Percentiles rank a stretch among this genome's conserved stretches.
Conservation (phyloP, 306 rosid genomes). For the Astragalus glycyphyllos region DNA sequence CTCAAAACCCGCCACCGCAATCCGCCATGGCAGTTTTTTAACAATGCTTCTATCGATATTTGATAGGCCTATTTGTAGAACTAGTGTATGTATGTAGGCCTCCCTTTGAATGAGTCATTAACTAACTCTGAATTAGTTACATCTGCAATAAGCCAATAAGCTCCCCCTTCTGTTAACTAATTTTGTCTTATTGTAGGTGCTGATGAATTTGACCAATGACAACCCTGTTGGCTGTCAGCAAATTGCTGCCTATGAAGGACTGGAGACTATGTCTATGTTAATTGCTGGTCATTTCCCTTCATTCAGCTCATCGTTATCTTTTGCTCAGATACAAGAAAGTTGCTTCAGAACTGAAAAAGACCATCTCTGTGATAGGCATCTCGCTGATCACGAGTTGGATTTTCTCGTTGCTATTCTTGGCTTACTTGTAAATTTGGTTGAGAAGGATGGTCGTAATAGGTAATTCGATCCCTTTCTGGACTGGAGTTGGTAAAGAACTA, state of each 20-base stretch:
- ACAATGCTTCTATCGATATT: too few species aligned
- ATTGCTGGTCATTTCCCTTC: constrained; percentile 92
- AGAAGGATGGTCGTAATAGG: constrained; percentile 94
- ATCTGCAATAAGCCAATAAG: neutral
- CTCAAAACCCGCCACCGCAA: too few species aligned
- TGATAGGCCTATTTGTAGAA: constrained; percentile 13
- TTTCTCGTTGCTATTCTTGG: constrained; percentile 98
- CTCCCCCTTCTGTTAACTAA: neutral
- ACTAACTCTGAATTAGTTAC: constrained; percentile 1
- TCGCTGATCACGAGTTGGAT: constrained; percentile 86
- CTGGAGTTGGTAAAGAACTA: constrained; percentile 18
- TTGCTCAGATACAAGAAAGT: constrained; percentile 51
- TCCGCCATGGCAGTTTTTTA: too few species aligned
- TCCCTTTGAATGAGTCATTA: constrained; percentile 2
- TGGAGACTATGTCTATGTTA: constrained; percentile 86
- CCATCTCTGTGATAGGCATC: constrained; percentile 59
- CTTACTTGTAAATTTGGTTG: constrained; percentile 93
- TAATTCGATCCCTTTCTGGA: constrained; percentile 43
- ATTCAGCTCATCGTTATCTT: constrained; percentile 63
- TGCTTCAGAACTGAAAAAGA: constrained; percentile 47
- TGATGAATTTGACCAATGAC: constrained; percentile 97
- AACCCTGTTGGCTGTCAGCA: constrained; percentile 90
- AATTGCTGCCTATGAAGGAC: constrained; percentile 87
- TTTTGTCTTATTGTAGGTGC: constrained; percentile 67
- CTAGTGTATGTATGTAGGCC: neutral